Conservation (phyloP, 2,329 filamentous ascomycete species). For the Fusarium hostae region DNA sequence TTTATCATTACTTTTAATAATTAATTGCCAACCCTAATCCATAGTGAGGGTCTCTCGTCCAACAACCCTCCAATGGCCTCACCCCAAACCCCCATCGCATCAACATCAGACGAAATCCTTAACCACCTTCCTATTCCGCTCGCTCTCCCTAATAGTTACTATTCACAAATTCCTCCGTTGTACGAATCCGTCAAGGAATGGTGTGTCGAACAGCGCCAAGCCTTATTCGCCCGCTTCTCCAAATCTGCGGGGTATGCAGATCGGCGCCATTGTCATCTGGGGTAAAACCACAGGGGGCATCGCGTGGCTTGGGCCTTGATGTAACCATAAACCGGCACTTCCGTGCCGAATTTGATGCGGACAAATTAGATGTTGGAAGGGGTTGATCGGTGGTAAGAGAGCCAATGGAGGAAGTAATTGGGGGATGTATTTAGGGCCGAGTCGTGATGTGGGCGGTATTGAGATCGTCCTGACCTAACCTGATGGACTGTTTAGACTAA, state of each 20-base stretch:
- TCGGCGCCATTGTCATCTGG: slow-evolving; percentile 5
- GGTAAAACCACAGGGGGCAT: not conserved
- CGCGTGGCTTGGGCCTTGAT: not conserved
- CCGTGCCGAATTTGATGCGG: slow-evolving; percentile 22
- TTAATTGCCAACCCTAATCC: no score
- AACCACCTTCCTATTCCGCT: not conserved
- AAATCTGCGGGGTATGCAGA: slow-evolving; percentile 12
- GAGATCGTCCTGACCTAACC: not conserved
- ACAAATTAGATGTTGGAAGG: not conserved
- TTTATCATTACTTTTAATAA: no score
- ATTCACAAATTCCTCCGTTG: not conserved
- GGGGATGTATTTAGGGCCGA: not conserved
- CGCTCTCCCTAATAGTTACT: not conserved
- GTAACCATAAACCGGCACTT: slow-evolving; percentile 13
- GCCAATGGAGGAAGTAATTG: not conserved
- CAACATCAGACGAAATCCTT: not conserved
- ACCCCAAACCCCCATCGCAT: not conserved
- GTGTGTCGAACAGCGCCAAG: not conserved
- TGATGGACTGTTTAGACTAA: not conserved
- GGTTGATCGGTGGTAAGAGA: not conserved
- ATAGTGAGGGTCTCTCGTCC: not conserved
- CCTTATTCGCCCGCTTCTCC: slow-evolving; percentile 13
- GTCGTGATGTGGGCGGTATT: not conserved
- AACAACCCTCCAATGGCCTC: not conserved
- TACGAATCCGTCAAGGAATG: not conserved